Percentiles rank a stretch among this genome's conserved stretches.
These are phyloP conservation scores for Musa itinerans DNA, from an alignment of 176 grass and related monocot genomes.

Conservation along the genomic window DNA sequence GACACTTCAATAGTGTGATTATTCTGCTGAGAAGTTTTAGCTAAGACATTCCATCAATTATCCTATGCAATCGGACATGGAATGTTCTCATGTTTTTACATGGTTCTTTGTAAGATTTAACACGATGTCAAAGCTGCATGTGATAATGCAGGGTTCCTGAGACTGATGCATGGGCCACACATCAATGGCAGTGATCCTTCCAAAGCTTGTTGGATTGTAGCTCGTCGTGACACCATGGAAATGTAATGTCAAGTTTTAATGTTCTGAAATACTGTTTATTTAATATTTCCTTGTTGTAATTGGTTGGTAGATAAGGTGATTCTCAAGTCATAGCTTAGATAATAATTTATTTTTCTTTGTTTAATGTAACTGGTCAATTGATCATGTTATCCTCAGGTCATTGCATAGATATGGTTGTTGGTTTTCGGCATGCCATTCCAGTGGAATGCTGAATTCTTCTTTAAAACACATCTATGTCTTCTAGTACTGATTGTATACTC, in stretches of 20 bases:
- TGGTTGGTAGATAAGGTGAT: neutral
- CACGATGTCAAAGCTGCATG: neutral
- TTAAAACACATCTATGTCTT: too few species aligned
- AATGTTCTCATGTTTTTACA: neutral
- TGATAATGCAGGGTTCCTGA: neutral
- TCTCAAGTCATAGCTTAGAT: too few species aligned
- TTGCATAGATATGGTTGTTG: neutral
- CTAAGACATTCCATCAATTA: slow-evolving; percentile 5
- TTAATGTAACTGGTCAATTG: neutral
- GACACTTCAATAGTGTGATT: neutral
- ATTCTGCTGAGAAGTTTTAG: slow-evolving; percentile 1
- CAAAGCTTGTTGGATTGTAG: neutral
- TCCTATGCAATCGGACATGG: neutral
- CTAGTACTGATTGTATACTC: too few species aligned
- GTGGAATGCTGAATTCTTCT: neutral
- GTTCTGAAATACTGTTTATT: neutral
- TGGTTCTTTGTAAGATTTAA: neutral
- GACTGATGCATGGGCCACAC: neutral
- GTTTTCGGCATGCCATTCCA: neutral
- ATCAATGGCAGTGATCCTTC: neutral
- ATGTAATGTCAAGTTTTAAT: neutral
- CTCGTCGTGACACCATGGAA: neutral
- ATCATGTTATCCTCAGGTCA: neutral
- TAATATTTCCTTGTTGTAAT: neutral
- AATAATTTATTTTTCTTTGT: neutral